A percentile compares a stretch with the other conserved stretches of the same genome.
Conservation (phyloP, 371 early-diverging fungal species). For the Actinomortierella ambigua region DNA sequence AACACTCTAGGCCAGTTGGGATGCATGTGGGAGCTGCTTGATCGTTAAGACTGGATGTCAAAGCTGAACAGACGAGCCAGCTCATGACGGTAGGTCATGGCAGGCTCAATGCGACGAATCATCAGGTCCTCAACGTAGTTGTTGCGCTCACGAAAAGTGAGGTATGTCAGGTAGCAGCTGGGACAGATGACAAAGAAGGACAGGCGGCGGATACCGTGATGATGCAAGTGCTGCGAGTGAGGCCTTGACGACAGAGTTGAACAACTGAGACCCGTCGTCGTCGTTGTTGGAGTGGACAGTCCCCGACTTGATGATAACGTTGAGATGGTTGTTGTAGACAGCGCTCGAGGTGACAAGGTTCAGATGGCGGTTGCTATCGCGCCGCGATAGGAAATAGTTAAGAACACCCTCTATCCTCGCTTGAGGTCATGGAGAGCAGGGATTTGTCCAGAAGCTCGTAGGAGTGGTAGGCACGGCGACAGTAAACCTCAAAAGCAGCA, state of each 20-base stretch:
- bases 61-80: conserved; percentile 92
- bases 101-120: conserved; percentile 97
- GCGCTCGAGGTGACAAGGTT: conserved; percentile 20
- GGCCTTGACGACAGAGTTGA: conserved; percentile 61
- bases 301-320: conserved; percentile 86
- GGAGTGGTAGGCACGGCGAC: conserved; percentile 95
- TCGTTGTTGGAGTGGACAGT: conserved; percentile 68
- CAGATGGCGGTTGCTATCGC: conserved; percentile 22
- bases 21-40: too few relatives aligned
- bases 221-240: conserved; percentile 68
- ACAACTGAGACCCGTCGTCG: conserved; percentile 64
- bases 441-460: conserved; percentile 86
- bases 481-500: conserved; percentile 95
- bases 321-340: conserved; percentile 44
- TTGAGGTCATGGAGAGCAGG: conserved; percentile 59
- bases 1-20: too few relatives aligned
- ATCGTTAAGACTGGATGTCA: conserved; percentile 94
- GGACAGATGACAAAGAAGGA: conserved; percentile 87
- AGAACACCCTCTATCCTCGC: conserved; percentile 57
- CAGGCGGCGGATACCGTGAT: conserved; percentile 85
- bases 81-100: conserved; percentile 96
- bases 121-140: conserved; percentile 90
- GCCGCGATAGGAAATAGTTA: conserved; percentile 53
- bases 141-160: conserved; percentile 92
- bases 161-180: conserved; percentile 88